These are phyloP conservation scores for Krasilnikovozyma curviuscula DNA, from an alignment of 768 basidiomycete species.

Conservation along the genomic window DNA sequence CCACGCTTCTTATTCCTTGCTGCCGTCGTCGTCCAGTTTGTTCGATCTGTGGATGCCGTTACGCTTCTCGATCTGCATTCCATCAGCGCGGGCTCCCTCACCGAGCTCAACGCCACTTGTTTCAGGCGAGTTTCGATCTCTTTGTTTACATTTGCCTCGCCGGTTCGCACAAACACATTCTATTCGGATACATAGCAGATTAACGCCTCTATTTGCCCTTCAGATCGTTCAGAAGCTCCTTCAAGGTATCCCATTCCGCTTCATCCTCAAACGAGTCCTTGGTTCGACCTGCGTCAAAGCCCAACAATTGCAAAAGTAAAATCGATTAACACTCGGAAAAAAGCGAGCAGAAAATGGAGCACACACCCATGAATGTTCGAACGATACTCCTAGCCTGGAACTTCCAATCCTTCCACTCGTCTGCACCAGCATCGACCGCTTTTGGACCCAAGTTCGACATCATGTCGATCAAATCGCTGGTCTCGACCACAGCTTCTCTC, in stretches of 20 bases:
- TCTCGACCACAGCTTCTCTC: slow-evolving; percentile 55
- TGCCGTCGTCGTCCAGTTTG: too few relatives aligned
- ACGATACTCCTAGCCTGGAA: slow-evolving; percentile 71
- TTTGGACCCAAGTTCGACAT: slow-evolving; percentile 64
- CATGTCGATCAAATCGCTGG: slow-evolving; percentile 66
- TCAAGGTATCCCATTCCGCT: slow-evolving; percentile 55
- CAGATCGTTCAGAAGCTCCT: slow-evolving; percentile 46
- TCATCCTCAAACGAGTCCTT: slow-evolving; percentile 53
- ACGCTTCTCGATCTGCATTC: too few relatives aligned
- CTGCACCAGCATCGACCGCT: slow-evolving; percentile 25
- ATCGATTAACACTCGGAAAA: neutral
- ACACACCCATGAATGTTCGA: slow-evolving; percentile 61
- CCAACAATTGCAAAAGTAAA: neutral
- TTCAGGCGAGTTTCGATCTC: too few relatives aligned
- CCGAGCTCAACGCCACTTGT: too few relatives aligned
- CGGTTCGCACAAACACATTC: too few relatives aligned
- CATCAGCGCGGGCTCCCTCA: too few relatives aligned
- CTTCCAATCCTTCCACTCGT: slow-evolving; percentile 41
- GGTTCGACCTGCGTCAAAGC: slow-evolving; percentile 4
- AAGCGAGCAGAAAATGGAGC: neutral
- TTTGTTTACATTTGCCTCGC: too few relatives aligned
- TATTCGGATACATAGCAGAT: too few relatives aligned
- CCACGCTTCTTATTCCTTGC: too few relatives aligned
- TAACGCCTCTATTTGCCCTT: too few relatives aligned
- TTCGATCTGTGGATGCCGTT: too few relatives aligned